Evolutionary conservation across 139 green algal genomes (phyloP), one percentile per base, ranked within the genome.

Genomic region (Coelastrella sp.): DNA sequence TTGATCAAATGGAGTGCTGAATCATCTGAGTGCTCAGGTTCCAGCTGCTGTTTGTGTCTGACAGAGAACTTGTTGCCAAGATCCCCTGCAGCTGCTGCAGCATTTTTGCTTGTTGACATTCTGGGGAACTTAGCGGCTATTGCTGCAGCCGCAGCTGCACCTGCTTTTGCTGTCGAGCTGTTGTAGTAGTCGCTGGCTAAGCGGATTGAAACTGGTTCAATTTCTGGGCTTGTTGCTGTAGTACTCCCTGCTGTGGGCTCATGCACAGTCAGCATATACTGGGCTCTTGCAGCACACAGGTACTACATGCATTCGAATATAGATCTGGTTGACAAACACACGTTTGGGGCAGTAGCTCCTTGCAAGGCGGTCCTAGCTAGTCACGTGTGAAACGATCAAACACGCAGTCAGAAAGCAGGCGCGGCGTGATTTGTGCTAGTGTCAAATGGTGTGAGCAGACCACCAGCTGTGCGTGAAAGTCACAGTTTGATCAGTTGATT

Each of bases 241-340:
- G 19, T 7, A 13, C 3, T 21, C 40, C 13, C 43, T 79, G 45
- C 72, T 63, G 45, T 95, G 19, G 89, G 53, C 21, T 64, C 53
- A 64, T 64, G 2, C 11, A 64, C 17, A 32, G 53, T 64, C 53
- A 32, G 21, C 6, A 64, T 9, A 27, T 9, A 9, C 53, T 57
- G 11, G 11, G 11, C 45, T 23, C 15, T 57, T 19, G 27, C 53
- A 64, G 27, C 30, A 21, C 21, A 21, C 53, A 34, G n/a, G n/a
- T n/a, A n/a, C 45, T 57, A 57, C 15, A 13, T 13, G 11, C 0
- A 57, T 13, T 9, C 45, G 11, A 57, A 57, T 57, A 23, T 23
- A 57, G 45, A 9, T 57, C 15, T 57, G n/a, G n/a, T n/a, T 57
- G 45, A 57, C 11, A 9, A 13, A 57, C 45, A 13, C 15, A 13